A percentile compares a stretch with the other conserved stretches of the same genome.
Conservation (phyloP, 2,329 filamentous ascomycete genomes). For the Stemphylium beticola region DNA sequence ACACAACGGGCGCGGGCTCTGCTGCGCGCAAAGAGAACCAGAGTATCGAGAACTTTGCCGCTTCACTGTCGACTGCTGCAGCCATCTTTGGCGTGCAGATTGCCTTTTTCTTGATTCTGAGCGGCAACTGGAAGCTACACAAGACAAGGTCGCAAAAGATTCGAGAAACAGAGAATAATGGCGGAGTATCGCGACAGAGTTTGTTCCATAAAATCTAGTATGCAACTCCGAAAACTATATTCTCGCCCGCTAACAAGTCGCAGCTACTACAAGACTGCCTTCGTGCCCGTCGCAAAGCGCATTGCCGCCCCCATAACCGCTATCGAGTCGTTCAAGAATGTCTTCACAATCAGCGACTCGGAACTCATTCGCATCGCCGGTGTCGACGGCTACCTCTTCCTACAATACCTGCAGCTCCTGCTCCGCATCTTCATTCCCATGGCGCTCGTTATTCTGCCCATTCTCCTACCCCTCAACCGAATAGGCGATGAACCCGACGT, state of each 20-base stretch:
- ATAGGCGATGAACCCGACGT: conserved; percentile 66
- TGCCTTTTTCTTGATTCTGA: conserved; percentile 42
- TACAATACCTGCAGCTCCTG: conserved; percentile 85
- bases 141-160: conserved; percentile 25
- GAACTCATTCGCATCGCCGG: conserved; percentile 96
- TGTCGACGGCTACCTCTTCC: conserved; percentile 95
- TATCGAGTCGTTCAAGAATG: conserved; percentile 49
- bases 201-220: conserved; percentile 49
- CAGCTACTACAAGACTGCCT: conserved; percentile 49
- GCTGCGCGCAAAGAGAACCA: conserved; percentile 32
- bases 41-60: conserved; percentile 48
- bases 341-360: conserved; percentile 73
- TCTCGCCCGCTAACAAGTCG: conserved; percentile 20
- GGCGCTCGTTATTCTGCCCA: conserved; percentile 76
- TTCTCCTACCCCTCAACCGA: conserved; percentile 85
- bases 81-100: conserved; percentile 47
- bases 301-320: conserved; percentile 44
- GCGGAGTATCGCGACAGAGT: conserved; percentile 37
- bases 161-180: conserved; percentile 16
- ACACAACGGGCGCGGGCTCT: conserved; percentile 8
- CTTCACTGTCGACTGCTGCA: conserved; percentile 44
- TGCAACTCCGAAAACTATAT: conserved; percentile 3
- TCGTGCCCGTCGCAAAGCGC: conserved; percentile 44
- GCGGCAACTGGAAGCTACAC: conserved; percentile 47
- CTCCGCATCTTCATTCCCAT: conserved; percentile 92